Conservation (phyloP, 441 rosid species). For the Metrosideros polymorpha region DNA sequence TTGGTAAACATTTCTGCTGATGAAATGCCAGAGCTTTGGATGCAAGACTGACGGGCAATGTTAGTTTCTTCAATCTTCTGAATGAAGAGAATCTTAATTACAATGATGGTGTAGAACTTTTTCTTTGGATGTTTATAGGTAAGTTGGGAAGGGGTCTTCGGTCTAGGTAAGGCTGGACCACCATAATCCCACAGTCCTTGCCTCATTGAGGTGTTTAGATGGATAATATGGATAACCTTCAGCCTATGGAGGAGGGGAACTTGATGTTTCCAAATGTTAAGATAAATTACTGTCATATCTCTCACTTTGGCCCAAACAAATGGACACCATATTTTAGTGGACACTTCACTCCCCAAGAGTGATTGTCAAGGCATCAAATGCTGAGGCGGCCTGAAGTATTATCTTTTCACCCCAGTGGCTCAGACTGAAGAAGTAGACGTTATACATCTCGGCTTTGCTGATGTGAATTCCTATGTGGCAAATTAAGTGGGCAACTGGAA, state of each 20-base stretch:
- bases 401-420: not conserved
- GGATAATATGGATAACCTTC: not conserved
- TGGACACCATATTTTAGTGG: not conserved
- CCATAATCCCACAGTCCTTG: not conserved
- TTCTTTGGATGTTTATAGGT: not conserved
- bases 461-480: not conserved
- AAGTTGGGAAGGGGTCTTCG: not conserved
- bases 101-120: not conserved
- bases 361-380: not conserved
- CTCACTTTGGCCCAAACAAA: not conserved
- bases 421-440: not conserved
- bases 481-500: not conserved
- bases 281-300: not conserved
- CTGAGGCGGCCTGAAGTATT: not conserved
- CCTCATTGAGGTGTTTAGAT: not conserved
- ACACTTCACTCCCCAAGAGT: not conserved
- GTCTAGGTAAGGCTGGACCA: not conserved
- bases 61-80: not conserved
- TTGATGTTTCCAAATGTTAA: not conserved
- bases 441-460: not conserved
- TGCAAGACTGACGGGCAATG: not conserved
- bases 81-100: not conserved
- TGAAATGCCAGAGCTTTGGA: not conserved
- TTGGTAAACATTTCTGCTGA: not conserved
- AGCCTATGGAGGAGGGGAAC: not conserved